Evolutionary conservation across 495 filamentous ascomycete species (phyloP).

Genomic region (Jackrogersella minutella): DNA sequence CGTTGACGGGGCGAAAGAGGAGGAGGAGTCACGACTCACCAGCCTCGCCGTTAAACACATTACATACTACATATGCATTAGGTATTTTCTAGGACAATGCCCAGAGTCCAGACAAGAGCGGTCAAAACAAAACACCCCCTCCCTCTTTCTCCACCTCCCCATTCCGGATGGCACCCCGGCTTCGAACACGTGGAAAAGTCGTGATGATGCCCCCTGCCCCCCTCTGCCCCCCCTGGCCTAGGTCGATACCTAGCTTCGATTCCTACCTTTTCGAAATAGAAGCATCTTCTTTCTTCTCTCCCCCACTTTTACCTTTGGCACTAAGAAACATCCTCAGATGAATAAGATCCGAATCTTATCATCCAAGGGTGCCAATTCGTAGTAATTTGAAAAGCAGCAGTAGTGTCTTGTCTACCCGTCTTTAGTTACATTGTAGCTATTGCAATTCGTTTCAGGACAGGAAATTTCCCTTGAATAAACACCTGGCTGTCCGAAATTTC

Average conservation of each 20-base stretch:
- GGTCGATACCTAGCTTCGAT: background rate
- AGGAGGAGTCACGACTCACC: too few relatives aligned
- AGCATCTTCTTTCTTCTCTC: slow-evolving; percentile 8
- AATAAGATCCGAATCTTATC: slow-evolving; percentile 14
- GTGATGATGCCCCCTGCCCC: slow-evolving; percentile 7
- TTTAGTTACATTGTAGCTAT: background rate
- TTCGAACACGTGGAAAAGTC: slow-evolving; percentile 40
- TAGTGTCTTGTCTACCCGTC: too few relatives aligned
- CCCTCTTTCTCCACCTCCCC: slow-evolving; percentile 10
- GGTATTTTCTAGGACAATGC: background rate
- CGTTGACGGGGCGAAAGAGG: background rate
- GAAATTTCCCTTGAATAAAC: too few relatives aligned
- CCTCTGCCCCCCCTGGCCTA: background rate
- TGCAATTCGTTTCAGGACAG: background rate
- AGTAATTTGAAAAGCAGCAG: too few relatives aligned
- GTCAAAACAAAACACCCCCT: slow-evolving; percentile 10
- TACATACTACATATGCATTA: too few relatives aligned
- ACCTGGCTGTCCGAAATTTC: too few relatives aligned
- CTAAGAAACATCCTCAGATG: slow-evolving; percentile 19
- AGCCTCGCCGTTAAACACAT: slow-evolving; percentile 10
- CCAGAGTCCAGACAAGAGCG: slow-evolving; percentile 1
- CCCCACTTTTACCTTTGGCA: slow-evolving; percentile 15
- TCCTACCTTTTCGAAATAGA: slow-evolving; percentile 14
- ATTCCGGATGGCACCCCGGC: slow-evolving; percentile 20
- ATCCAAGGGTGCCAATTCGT: slow-evolving; percentile 1